A percentile compares a stretch with the other conserved stretches of the same genome.
phyloP scores from a whole-genome alignment of 306 rosid genomes.

The Castanopsis chinensis region DNA sequence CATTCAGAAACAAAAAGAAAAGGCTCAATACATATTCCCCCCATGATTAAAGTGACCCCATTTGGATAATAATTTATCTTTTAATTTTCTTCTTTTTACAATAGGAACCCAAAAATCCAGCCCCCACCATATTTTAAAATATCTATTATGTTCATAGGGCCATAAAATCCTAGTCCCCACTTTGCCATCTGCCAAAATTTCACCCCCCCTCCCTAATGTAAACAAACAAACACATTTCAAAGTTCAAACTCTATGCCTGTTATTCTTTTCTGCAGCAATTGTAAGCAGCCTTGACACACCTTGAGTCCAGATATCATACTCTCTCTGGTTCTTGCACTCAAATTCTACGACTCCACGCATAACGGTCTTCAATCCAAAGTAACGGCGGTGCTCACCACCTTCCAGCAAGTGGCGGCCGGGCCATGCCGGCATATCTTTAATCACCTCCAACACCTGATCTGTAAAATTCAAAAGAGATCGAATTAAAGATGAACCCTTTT shows the following conservation, averaged over 20 bases:
- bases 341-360: slow-evolving; percentile 82
- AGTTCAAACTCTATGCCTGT: slow-evolving; percentile 47
- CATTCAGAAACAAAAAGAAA: slow-evolving; percentile 37
- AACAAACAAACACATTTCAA: slow-evolving; percentile 15
- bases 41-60: slow-evolving; percentile 40
- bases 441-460: slow-evolving; percentile 79
- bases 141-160: slow-evolving; percentile 11
- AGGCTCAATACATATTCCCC: slow-evolving; percentile 39
- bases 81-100: slow-evolving; percentile 55
- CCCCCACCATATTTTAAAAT: slow-evolving; percentile 44
- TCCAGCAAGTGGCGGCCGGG: slow-evolving; percentile 87
- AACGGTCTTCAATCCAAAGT: slow-evolving; percentile 80
- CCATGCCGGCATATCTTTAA: slow-evolving; percentile 91
- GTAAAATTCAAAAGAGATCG: slow-evolving; percentile 28
- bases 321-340: slow-evolving; percentile 76
- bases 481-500: slow-evolving; percentile 39
- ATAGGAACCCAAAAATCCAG: slow-evolving; percentile 13
- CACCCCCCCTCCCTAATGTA: not conserved
- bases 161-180: slow-evolving; percentile 18
- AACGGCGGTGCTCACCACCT: slow-evolving; percentile 82
- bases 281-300: slow-evolving; percentile 83
- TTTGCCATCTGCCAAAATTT: slow-evolving; percentile 20
- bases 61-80: slow-evolving; percentile 43
- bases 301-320: slow-evolving; percentile 87
- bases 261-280: slow-evolving; percentile 58